phyloP scores from a whole-genome alignment of 108 stramenopile genomes.

The Cyclotella distinguenda region DNA sequence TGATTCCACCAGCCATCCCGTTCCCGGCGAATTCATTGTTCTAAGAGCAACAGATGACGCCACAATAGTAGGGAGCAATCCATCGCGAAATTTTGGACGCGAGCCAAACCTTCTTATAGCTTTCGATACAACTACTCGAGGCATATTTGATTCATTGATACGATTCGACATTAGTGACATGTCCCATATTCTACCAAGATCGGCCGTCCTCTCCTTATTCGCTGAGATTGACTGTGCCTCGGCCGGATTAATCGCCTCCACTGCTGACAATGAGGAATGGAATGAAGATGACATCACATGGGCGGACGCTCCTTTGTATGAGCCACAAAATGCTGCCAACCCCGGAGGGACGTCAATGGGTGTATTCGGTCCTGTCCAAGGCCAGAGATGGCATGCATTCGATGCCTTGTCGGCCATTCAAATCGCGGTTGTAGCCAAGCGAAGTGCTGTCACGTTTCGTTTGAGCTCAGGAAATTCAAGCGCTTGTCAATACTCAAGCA shows the following conservation, averaged over 20 bases:
- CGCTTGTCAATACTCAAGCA: constrained; percentile 21
- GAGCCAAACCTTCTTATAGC: constrained; percentile 16
- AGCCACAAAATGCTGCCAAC: not conserved
- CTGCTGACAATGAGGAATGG: constrained; percentile 8
- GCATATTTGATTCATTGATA: constrained; percentile 17
- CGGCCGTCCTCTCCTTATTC: constrained; percentile 17
- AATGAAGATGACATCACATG: constrained; percentile 20
- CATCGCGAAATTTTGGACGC: constrained; percentile 9
- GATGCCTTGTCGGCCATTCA: constrained; percentile 12
- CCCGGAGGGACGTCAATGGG: constrained; percentile 4
- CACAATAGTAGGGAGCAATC: constrained; percentile 8
- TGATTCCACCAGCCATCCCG: constrained; percentile 8
- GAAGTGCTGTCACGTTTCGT: constrained; percentile 19
- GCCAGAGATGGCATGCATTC: constrained; percentile 20
- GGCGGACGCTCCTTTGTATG: constrained; percentile 15
- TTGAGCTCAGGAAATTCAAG: constrained; percentile 22
- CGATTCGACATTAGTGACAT: constrained; percentile 21
- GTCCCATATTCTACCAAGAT: constrained; percentile 1
- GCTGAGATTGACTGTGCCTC: constrained; percentile 17
- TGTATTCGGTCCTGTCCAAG: constrained; percentile 17
- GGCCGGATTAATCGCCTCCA: constrained; percentile 18
- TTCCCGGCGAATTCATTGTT: constrained; percentile 15
- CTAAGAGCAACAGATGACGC: constrained; percentile 33
- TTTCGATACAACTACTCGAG: constrained; percentile 12
- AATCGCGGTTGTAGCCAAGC: not conserved